A percentile compares a stretch with the other conserved stretches of the same genome.
Conservation (phyloP, 805 yeast species). For the Candida odintsovae region DNA sequence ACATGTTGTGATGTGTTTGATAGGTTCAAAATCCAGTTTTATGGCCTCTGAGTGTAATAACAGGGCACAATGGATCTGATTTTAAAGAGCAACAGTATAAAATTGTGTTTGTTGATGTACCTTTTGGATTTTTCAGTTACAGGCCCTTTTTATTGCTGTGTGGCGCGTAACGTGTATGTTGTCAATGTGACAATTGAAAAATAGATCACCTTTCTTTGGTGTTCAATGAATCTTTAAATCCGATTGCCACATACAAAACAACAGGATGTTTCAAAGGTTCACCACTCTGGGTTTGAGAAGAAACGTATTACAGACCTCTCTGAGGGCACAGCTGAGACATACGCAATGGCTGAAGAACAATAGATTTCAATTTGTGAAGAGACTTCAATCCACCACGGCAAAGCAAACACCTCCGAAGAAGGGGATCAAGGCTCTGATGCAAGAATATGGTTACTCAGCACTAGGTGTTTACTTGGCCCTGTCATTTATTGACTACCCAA, state of each 20-base stretch:
- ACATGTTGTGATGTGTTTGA: slow-evolving; percentile 32
- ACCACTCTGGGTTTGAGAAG: not conserved
- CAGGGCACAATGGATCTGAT: not conserved
- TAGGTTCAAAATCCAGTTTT: not conserved
- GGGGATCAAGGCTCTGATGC: slow-evolving; percentile 55
- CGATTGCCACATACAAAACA: not conserved
- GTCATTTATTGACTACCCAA: slow-evolving; percentile 73
- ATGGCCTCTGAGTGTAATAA: not conserved
- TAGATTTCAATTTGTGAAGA: not conserved
- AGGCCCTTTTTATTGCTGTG: not conserved
- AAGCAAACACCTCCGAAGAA: slow-evolving; percentile 11
- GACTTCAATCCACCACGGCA: not conserved
- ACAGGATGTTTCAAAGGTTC: not conserved
- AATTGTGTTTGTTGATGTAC: no score
- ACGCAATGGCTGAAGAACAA: not conserved
- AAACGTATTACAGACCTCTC: not conserved
- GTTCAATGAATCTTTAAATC: not conserved
- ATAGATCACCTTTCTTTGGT: no score
- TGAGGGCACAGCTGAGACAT: not conserved
- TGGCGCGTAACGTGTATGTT: not conserved
- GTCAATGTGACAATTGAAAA: not conserved
- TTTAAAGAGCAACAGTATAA: not conserved
- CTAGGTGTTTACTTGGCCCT: slow-evolving; percentile 76
- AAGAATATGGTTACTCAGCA: slow-evolving; percentile 89
- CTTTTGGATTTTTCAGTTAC: no score